Percentiles rank a stretch among this genome's conserved stretches.
Conservation (phyloP, 805 yeast species). For the Sugiyamaella chiloensis region DNA sequence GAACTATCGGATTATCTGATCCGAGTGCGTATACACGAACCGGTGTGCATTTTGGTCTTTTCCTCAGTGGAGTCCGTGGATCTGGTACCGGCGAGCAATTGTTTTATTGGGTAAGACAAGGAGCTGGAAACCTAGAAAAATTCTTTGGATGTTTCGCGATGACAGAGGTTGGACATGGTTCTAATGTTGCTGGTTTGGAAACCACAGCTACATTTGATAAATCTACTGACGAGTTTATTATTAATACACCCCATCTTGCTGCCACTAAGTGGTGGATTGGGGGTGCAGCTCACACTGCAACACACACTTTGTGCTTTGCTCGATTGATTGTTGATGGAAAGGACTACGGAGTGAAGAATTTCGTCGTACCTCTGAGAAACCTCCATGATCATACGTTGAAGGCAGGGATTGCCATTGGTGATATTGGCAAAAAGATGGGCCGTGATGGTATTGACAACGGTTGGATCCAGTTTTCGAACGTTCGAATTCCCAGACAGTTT, state of each 20-base stretch:
- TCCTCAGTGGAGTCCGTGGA: constrained; percentile 75
- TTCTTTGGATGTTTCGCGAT: constrained; percentile 82
- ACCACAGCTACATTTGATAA: constrained; percentile 80
- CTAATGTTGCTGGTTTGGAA: constrained; percentile 90
- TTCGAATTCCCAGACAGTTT: constrained; percentile 74
- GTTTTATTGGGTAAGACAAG: constrained; percentile 71
- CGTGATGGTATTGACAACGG: constrained; percentile 94
- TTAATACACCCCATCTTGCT: constrained; percentile 83
- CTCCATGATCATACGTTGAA: constrained; percentile 56
- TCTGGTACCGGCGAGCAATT: constrained; percentile 83
- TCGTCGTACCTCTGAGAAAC: constrained; percentile 88
- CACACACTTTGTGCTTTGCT: constrained; percentile 79
- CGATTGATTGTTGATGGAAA: constrained; percentile 73
- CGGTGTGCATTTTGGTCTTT: constrained; percentile 84
- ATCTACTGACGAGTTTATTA: constrained; percentile 60
- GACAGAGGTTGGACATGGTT: constrained; percentile 92
- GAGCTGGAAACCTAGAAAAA: constrained; percentile 34
- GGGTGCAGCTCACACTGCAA: constrained; percentile 95
- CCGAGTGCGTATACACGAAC: constrained; percentile 77
- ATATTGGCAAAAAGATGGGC: constrained; percentile 93
- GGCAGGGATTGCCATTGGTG: constrained; percentile 84
- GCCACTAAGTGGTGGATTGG: constrained; percentile 99
- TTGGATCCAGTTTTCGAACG: constrained; percentile 87
- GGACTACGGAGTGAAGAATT: constrained; percentile 89
- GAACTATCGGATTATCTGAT: constrained; percentile 43